phyloP scores from a whole-genome alignment of 2,329 filamentous ascomycete species.

The Didymella glomerata region DNA sequence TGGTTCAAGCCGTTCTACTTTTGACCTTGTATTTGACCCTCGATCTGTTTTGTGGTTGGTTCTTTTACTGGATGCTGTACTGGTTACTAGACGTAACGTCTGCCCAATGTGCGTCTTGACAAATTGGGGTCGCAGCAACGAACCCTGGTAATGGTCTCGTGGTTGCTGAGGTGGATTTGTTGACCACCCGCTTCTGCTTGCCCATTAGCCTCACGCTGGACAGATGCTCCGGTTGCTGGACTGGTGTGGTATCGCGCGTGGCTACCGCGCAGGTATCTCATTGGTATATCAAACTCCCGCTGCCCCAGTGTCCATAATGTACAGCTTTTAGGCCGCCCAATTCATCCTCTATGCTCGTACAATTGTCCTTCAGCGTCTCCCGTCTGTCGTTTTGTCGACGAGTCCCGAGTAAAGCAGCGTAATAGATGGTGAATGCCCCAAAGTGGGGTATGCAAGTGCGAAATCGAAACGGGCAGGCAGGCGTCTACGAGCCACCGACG shows the following conservation, averaged over 20 bases:
- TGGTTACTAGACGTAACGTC: no score
- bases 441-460: conserved; percentile 23
- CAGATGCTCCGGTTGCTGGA: not conserved
- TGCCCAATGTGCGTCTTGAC: no score
- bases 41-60: no score
- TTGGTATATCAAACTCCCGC: conserved; percentile 51
- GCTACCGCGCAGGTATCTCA: conserved; percentile 29
- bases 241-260: conserved; percentile 4
- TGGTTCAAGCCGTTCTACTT: not conserved
- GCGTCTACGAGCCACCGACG: conserved; percentile 53
- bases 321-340: conserved; percentile 37
- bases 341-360: conserved; percentile 14
- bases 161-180: no score
- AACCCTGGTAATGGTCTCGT: no score
- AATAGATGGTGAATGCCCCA: conserved; percentile 26
- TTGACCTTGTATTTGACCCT: no score
- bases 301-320: conserved; percentile 44
- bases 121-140: no score
- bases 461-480: conserved; percentile 17
- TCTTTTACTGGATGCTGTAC: no score
- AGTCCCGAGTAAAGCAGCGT: conserved; percentile 23
- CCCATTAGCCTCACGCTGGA: not conserved
- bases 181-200: not conserved
- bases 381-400: not conserved
- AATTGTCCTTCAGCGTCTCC: not conserved